Evolutionary conservation across 306 rosid species (phyloP).

Genomic region (Potentilla sterilis): DNA sequence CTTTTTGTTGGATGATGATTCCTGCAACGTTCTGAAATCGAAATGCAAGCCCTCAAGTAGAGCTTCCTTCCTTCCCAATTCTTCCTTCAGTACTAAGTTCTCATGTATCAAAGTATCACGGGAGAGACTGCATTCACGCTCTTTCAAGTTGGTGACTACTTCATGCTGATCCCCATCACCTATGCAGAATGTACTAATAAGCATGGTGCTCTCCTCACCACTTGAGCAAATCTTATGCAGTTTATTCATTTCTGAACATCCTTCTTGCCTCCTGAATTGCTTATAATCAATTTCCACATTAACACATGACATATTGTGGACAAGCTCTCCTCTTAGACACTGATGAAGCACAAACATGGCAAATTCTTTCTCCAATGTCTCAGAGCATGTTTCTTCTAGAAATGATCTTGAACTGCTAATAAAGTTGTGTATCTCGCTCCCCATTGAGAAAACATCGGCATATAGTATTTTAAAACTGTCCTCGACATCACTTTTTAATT

Average conservation of each 20-base stretch:
- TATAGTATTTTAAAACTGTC: constrained; percentile 41
- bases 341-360: constrained; percentile 49
- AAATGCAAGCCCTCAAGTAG: constrained; percentile 83
- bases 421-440: constrained; percentile 43
- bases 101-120: constrained; percentile 41
- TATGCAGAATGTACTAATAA: constrained; percentile 20
- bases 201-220: constrained; percentile 29
- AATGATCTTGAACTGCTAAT: constrained; percentile 47
- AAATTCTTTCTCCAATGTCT: constrained; percentile 49
- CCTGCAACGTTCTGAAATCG: constrained; percentile 88
- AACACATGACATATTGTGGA: constrained; percentile 28
- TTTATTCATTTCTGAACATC: constrained; percentile 7
- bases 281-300: constrained; percentile 27
- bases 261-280: constrained; percentile 33
- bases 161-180: constrained; percentile 26
- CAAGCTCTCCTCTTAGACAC: constrained; percentile 42
- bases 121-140: constrained; percentile 36
- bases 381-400: constrained; percentile 55
- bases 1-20: constrained; percentile 70
- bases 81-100: constrained; percentile 59
- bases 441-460: constrained; percentile 46
- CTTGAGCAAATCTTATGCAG: constrained; percentile 29
- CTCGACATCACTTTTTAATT: constrained; percentile 65
- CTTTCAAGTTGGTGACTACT: constrained; percentile 34
- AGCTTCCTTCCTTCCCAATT: constrained; percentile 68